These are phyloP conservation scores for Penicillium fuscoglaucum DNA, from an alignment of 2,329 filamentous ascomycete species.

Conservation along the genomic window DNA sequence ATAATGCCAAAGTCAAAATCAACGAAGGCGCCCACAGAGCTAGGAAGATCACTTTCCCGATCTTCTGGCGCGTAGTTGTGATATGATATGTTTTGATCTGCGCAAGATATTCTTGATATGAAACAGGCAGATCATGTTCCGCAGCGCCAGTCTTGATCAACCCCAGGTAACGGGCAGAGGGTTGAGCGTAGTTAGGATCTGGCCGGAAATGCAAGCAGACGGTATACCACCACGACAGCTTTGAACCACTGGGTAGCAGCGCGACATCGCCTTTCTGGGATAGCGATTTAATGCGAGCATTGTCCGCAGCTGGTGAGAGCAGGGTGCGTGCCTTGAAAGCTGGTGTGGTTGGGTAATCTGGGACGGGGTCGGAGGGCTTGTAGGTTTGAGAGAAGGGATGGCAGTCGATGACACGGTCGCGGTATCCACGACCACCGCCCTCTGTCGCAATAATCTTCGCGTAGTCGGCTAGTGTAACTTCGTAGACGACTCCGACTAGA, in stretches of 20 bases:
- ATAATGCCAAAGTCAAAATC: slow-evolving; percentile 52
- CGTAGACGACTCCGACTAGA: slow-evolving; percentile 90
- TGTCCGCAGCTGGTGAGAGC: slow-evolving; percentile 60
- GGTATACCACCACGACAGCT: slow-evolving; percentile 16
- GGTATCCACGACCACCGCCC: slow-evolving; percentile 81
- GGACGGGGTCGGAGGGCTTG: slow-evolving; percentile 57
- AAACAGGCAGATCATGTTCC: slow-evolving; percentile 75
- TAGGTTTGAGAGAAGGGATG: slow-evolving; percentile 60
- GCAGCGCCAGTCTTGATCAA: slow-evolving; percentile 74
- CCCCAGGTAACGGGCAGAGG: slow-evolving; percentile 79
- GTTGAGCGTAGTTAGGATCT: slow-evolving; percentile 72
- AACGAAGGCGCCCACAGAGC: slow-evolving; percentile 60
- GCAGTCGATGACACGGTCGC: slow-evolving; percentile 79
- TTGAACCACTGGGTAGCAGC: background rate
- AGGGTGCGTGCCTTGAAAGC: slow-evolving; percentile 85
- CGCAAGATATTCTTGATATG: slow-evolving; percentile 74
- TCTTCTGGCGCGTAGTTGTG: slow-evolving; percentile 65
- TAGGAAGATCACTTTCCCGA: slow-evolving; percentile 66
- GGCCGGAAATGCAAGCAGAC: slow-evolving; percentile 56
- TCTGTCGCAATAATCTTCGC: slow-evolving; percentile 85
- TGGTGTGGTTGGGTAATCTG: slow-evolving; percentile 60
- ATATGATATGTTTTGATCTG: slow-evolving; percentile 68
- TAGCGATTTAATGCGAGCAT: slow-evolving; percentile 20
- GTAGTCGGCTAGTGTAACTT: slow-evolving; percentile 82
- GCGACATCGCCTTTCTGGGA: background rate